Base-by-base conservation (phyloP, 805 yeast species). In the Wickerhamiella brachini region DNA sequence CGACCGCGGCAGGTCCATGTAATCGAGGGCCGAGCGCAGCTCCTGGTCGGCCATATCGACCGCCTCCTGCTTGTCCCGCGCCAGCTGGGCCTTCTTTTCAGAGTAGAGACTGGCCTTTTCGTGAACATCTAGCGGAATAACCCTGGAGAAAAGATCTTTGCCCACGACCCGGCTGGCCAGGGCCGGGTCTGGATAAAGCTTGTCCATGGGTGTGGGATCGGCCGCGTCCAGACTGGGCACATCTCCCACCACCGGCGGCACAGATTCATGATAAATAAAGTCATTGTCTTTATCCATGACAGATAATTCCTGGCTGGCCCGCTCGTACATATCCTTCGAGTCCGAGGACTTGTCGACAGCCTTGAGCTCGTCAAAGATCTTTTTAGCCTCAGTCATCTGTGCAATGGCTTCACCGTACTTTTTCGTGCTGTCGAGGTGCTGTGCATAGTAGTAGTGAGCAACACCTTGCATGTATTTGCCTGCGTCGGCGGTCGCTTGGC, bases 21-120 rank as follows among this genome's bases (percentile, higher is more conserved):
- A 87, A 59, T 88, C 97, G 52, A 88, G 72, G 9, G 85, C 85
- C 0, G 95, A 85, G 1, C 73, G 66, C 47, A 83, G 73, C 61
- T 89, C 93, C 64, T 85, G 84, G 59, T 86, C 79, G 0, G 95
- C 83, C 9, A 88, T 75, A 51, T 85, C 89, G 21, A 79, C 75
- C 53, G 74, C 74, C 54, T 89, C 97, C 45, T 80, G 73, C 60
- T 86, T 88, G 44, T 70, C 73, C 59, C 97, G 75, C 45, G 87
- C 66, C 38, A 85, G 67, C 55, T 76, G 79, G 0, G 95, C 90
- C 65, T 86, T 84, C 62, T 85, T 88, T 63, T 90, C 98, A 0
- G 95, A 83, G 64, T 93, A 93, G 55, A 81, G 71, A 55, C 95
- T 85, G 49, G 86, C 77, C 58, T 84, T 79, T 66, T 90, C 95